A percentile compares a stretch with the other conserved stretches of the same genome.
Evolutionary conservation across 225 moss, liverwort and hornwort species (phyloP).

Genomic region (Marchantia paleacea): DNA sequence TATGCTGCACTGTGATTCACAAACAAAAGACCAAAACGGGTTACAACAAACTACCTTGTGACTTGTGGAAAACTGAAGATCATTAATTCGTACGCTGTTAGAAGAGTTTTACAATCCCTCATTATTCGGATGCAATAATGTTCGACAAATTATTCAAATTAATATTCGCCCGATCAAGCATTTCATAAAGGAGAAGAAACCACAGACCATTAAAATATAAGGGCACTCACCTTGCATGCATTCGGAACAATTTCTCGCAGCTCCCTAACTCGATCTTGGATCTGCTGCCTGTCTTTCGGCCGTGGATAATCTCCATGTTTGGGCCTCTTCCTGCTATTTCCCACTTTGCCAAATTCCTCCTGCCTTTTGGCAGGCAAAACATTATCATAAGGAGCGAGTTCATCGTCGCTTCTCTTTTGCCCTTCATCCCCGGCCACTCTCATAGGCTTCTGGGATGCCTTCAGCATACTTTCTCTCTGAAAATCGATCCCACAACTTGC

Average conservation of each 20-base stretch:
- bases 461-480: conserved; percentile 6
- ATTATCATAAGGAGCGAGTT: not conserved
- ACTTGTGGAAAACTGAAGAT: too few relatives aligned
- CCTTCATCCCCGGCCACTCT: not conserved
- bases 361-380: not conserved
- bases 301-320: conserved; percentile 23
- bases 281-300: conserved; percentile 29
- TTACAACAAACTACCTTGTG: not conserved
- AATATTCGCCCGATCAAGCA: too few relatives aligned
- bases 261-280: conserved; percentile 33
- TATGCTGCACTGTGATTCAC: conserved; percentile 29
- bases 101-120: too few relatives aligned
- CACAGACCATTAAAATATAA: not conserved
- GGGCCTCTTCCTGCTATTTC: conserved; percentile 19
- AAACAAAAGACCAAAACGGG: not conserved
- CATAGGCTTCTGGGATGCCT: not conserved
- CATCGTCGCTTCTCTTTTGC: conserved; percentile 5
- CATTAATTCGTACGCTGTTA: too few relatives aligned
- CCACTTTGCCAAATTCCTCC: not conserved
- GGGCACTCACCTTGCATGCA: conserved; percentile 21
- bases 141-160: too few relatives aligned
- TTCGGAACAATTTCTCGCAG: conserved; percentile 33
- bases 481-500: not conserved
- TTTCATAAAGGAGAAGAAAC: too few relatives aligned
- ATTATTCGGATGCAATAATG: too few relatives aligned